Evolutionary conservation across 2,329 filamentous ascomycete genomes (phyloP), one percentile per base, ranked within the genome.

Genomic region (Fusarium acutatum): DNA sequence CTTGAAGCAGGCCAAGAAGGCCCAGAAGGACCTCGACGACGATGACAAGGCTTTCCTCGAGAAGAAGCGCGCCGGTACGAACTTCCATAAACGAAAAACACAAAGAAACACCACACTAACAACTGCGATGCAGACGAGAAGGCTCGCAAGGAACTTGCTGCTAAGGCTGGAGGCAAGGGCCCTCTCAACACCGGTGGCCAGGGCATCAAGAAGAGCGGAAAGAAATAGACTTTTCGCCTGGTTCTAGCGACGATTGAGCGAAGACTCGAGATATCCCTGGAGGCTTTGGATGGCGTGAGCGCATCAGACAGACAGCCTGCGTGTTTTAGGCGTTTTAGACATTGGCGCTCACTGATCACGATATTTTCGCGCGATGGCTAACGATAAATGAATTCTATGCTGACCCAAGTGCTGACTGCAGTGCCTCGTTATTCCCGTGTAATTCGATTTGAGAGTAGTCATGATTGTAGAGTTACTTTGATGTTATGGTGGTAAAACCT

Each of bases 121-220:
- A 60, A 22, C 35, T 50, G 35, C 4, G 6, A n/a, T 37, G 75
- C 78, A 93, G 94, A 95, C 78, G 93, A 94, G 81, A 94, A 95
- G 88, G 93, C 93, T 50, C 92, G 91, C 84, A 96, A 97, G 86
- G 94, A 95, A 15, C 82, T 97, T 84, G 91, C 92, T n/a, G 88
- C 91, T 69, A 93, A 94, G 86, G 92, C 93, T 50, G 92, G 93
- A 79, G 93, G 93, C 83, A 97, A 97, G 86, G 96, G 96, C 7
- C 95, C 96, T 41, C 82, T 98, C 81, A 95, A 95, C 85, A 92
- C 91, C 37, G 95, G 94, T 38, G 84, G 88, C 54, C 94, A 97
- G 85, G 95, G 94, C 72, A 97, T 98, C 87, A 98, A 98, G 92
- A 98, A 97, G 90, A 96, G 93, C 71, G 95, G 95, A 84, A 97